These are phyloP conservation scores for Candida endomychidarum DNA, from an alignment of 805 yeast genomes.

Conservation along the genomic window DNA sequence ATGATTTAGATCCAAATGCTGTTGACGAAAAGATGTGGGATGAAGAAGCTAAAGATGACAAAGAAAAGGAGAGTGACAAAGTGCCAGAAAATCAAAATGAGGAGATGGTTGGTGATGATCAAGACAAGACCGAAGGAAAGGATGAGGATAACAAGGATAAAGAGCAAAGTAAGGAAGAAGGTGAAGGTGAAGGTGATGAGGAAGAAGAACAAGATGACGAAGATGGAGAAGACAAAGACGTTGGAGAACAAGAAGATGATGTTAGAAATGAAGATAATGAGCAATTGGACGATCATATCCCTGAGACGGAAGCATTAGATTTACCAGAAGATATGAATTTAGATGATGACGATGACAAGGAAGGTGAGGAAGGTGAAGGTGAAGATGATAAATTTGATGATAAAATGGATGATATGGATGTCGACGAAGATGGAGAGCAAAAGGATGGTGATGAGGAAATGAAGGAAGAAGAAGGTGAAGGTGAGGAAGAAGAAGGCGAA, in stretches of 20 bases:
- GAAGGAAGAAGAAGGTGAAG: slow-evolving; percentile 17
- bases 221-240: slow-evolving; percentile 65
- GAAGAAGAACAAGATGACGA: slow-evolving; percentile 49
- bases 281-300: slow-evolving; percentile 69
- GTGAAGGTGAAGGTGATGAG: slow-evolving; percentile 45
- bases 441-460: slow-evolving; percentile 27
- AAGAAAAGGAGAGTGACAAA: slow-evolving; percentile 80
- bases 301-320: slow-evolving; percentile 83
- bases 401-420: slow-evolving; percentile 25
- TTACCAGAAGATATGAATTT: slow-evolving; percentile 90
- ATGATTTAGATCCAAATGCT: slow-evolving; percentile 90
- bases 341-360: slow-evolving; percentile 69
- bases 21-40: slow-evolving; percentile 98
- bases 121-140: slow-evolving; percentile 40
- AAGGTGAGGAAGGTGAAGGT: slow-evolving; percentile 46
- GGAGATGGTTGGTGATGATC: slow-evolving; percentile 45
- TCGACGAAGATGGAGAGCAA: slow-evolving; percentile 36
- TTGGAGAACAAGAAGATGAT: slow-evolving; percentile 80
- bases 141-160: slow-evolving; percentile 36
- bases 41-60: slow-evolving; percentile 76
- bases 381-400: slow-evolving; percentile 26
- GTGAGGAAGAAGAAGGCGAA: slow-evolving; percentile 22
- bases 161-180: slow-evolving; percentile 35
- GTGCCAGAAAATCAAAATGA: slow-evolving; percentile 57
- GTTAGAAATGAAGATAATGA: slow-evolving; percentile 68